Evolutionary conservation across 768 basidiomycete species (phyloP).

Genomic region (Piloderma croceum): DNA sequence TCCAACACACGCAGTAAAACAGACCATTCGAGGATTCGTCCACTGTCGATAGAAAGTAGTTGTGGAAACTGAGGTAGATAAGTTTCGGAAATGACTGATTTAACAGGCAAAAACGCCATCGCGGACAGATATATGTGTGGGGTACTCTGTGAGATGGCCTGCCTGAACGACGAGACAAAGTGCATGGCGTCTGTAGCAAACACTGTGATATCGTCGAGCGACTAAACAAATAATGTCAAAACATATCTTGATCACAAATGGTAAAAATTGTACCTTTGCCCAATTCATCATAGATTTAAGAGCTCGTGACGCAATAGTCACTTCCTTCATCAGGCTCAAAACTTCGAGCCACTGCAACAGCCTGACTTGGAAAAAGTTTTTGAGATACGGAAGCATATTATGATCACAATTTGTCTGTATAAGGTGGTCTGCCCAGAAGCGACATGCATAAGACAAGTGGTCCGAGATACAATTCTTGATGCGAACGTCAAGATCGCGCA

Average conservation of each 20-base stretch:
- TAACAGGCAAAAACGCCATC: constrained; percentile 22
- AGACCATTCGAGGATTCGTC: constrained; percentile 16
- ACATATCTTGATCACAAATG: too few species aligned
- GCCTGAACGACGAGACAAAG: constrained; percentile 5
- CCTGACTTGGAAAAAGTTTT: constrained; percentile 16
- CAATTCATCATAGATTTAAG: constrained; percentile 1
- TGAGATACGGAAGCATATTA: constrained; percentile 14
- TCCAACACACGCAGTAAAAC: too few species aligned
- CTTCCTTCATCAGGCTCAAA: constrained; percentile 20
- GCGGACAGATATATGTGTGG: too few species aligned
- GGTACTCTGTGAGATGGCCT: constrained; percentile 9
- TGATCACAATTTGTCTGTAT: too few species aligned
- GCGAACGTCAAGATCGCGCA: constrained; percentile 21
- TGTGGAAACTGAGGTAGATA: constrained; percentile 11
- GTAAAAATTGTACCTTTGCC: too few species aligned
- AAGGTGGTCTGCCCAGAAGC: constrained; percentile 30
- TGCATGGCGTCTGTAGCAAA: constrained; percentile 7
- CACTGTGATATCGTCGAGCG: constrained; percentile 8
- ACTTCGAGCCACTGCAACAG: constrained; percentile 31
- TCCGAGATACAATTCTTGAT: too few species aligned
- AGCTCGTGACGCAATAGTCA: constrained; percentile 3
- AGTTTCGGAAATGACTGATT: constrained; percentile 9
- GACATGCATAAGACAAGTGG: constrained; percentile 25
- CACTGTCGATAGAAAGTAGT: constrained; percentile 8
- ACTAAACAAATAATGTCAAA: too few species aligned